Evolutionary conservation across 208 protist species (phyloP).

Genomic region (Endotrypanum monterogeii): DNA sequence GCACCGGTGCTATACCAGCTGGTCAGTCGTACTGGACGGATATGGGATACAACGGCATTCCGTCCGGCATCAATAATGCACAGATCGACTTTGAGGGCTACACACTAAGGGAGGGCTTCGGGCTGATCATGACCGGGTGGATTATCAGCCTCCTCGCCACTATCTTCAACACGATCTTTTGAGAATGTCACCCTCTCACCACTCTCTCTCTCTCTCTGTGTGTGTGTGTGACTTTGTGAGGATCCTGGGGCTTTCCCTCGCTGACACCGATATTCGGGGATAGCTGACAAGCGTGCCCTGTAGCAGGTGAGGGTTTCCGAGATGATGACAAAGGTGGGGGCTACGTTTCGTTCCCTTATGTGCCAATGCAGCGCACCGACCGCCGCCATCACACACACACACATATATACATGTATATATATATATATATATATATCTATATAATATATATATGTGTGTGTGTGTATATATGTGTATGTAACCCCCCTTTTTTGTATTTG

Average conservation of each 20-base stretch:
- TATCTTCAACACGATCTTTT: constrained; percentile 36
- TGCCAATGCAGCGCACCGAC: no score
- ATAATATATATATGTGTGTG: neutral
- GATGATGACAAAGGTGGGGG: no score
- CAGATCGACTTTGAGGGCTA: constrained; percentile 43
- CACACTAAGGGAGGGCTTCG: constrained; percentile 37
- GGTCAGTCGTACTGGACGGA: constrained; percentile 41
- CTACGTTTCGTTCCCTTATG: no score
- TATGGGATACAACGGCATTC: constrained; percentile 55
- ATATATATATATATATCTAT: neutral
- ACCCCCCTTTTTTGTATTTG: neutral
- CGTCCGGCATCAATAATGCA: constrained; percentile 37
- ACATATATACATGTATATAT: neutral
- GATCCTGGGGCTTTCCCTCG: neutral
- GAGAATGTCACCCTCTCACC: neutral
- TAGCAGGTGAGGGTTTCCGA: neutral
- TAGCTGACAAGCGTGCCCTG: neutral
- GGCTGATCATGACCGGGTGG: constrained; percentile 38
- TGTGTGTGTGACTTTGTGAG: neutral
- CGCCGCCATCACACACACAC: no score
- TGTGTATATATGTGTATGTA: neutral
- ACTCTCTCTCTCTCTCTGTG: no score
- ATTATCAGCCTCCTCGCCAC: constrained; percentile 26
- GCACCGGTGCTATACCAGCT: constrained; percentile 24
- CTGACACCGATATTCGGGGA: neutral